Base-by-base conservation (phyloP, 257 asterid species). In the Ilex aquifolium region DNA sequence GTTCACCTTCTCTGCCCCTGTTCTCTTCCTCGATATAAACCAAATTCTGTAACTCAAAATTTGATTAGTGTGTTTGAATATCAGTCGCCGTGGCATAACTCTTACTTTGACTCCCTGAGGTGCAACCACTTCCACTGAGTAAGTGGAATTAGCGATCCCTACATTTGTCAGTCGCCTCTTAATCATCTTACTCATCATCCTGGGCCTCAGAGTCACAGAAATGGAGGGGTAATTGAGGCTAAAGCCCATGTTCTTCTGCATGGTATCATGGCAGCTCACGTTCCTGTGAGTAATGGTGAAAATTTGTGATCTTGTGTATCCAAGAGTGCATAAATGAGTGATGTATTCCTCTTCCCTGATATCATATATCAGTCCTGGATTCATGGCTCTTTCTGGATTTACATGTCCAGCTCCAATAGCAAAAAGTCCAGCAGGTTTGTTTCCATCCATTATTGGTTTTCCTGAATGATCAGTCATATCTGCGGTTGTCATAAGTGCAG, bases 341-440 rank as follows among this genome's bases (percentile, higher is more conserved):
- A 86, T 49, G 39, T 88, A 85, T 7, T 91, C 92, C 12, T 69
- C 76, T 30, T 88, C 84, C 57, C 56, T 72, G 67, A 87, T 89
- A 53, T 88, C 90, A 44, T 91, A 91, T 40, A 91, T 50, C 75
- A 91, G 51, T 65, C 96, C 96, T 14, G 98, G 98, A 72, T 78
- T 59, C 10, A 86, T 67, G 44, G 98, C 98, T 76, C 79, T 70
- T 54, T 61, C 79, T 0, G 95, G 92, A 53, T 88, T 88, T 32
- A 88, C 96, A 30, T 88, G 98, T 59, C 98, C 96, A 10, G 95
- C 85, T 68, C 96, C 96, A 8, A 70, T 78, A 13, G 98, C 95
- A 51, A 88, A 88, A 36, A 84, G 73, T 42, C 67, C 74, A 13
- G 96, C 98, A 12, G 88, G 87, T 63, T 71, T 74, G 56, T 73